phyloP scores from a whole-genome alignment of 108 stramenopile species.

The Fistulifera pelliculosa region DNA sequence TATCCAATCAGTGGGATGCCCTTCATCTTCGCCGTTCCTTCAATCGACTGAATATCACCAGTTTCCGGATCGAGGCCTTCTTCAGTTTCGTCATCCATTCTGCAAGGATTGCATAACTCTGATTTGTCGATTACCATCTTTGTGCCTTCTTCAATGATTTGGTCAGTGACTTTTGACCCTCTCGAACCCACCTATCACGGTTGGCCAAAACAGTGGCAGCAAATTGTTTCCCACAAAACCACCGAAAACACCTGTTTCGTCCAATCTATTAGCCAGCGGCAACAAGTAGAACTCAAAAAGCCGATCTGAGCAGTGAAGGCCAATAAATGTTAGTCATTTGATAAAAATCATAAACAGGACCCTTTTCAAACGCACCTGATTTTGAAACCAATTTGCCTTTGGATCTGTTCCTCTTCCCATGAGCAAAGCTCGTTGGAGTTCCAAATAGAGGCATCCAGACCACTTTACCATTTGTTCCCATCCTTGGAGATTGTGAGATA shows the following conservation, averaged over 20 bases:
- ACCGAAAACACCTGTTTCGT: slow-evolving; percentile 34
- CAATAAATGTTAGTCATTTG: not conserved
- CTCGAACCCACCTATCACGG: slow-evolving; percentile 12
- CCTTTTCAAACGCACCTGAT: not conserved
- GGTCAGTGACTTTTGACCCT: slow-evolving; percentile 11
- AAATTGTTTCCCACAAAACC: slow-evolving; percentile 13
- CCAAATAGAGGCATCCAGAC: slow-evolving; percentile 29
- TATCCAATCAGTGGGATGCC: too few relatives aligned
- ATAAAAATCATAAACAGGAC: not conserved
- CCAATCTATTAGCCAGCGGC: slow-evolving; percentile 28
- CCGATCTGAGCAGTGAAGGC: slow-evolving; percentile 27
- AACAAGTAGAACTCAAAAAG: slow-evolving; percentile 46
- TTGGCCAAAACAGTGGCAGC: slow-evolving; percentile 8
- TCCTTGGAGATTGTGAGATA: slow-evolving; percentile 37
- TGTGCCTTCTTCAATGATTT: slow-evolving; percentile 6
- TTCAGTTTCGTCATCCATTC: too few relatives aligned
- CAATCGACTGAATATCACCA: too few relatives aligned
- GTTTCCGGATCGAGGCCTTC: too few relatives aligned
- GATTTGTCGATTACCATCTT: not conserved
- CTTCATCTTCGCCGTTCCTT: too few relatives aligned
- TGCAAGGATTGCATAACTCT: too few relatives aligned
- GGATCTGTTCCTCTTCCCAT: slow-evolving; percentile 37
- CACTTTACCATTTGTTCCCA: slow-evolving; percentile 36
- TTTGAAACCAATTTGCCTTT: slow-evolving; percentile 32
- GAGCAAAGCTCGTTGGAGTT: slow-evolving; percentile 24